A percentile compares a stretch with the other conserved stretches of the same genome.
Evolutionary conservation across 352 stramenopile genomes (phyloP).

Genomic region (Lagenidium giganteum): DNA sequence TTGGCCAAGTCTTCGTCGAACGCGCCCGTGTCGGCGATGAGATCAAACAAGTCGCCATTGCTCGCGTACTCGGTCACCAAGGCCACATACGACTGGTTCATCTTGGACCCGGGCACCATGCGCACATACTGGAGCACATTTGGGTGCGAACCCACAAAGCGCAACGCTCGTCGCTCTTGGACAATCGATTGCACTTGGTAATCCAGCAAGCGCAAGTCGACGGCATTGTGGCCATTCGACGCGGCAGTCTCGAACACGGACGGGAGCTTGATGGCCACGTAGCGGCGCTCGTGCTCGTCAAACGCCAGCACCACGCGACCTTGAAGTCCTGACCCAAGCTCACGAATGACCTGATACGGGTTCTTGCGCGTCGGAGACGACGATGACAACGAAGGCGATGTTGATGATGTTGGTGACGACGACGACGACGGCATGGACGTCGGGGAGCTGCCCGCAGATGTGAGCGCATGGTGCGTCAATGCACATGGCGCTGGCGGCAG

Average conservation of each 20-base stretch:
- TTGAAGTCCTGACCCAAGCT: slow-evolving; percentile 60
- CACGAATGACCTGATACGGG: slow-evolving; percentile 42
- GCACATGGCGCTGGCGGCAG: not conserved
- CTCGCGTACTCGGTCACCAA: slow-evolving; percentile 78
- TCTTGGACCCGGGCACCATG: slow-evolving; percentile 37
- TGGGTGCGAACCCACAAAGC: slow-evolving; percentile 39
- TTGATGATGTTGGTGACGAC: not conserved
- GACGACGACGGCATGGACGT: not conserved
- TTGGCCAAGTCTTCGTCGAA: slow-evolving; percentile 58
- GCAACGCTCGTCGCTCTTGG: slow-evolving; percentile 56
- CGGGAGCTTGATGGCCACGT: slow-evolving; percentile 78
- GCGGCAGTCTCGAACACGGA: slow-evolving; percentile 21
- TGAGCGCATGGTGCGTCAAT: too few species aligned
- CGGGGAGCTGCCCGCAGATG: too few species aligned
- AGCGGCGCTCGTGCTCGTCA: slow-evolving; percentile 32
- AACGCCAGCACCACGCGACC: slow-evolving; percentile 55
- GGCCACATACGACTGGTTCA: slow-evolving; percentile 47
- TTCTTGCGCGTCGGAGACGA: slow-evolving; percentile 16
- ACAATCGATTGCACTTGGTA: slow-evolving; percentile 59
- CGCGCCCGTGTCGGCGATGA: slow-evolving; percentile 64
- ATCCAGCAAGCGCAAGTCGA: slow-evolving; percentile 38
- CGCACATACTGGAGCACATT: slow-evolving; percentile 49
- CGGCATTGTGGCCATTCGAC: slow-evolving; percentile 10
- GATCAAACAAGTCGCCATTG: slow-evolving; percentile 86
- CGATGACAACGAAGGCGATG: not conserved